These are phyloP conservation scores for Penicillium sp. DNA, from an alignment of 2,329 filamentous ascomycete genomes.

Conservation along the genomic window DNA sequence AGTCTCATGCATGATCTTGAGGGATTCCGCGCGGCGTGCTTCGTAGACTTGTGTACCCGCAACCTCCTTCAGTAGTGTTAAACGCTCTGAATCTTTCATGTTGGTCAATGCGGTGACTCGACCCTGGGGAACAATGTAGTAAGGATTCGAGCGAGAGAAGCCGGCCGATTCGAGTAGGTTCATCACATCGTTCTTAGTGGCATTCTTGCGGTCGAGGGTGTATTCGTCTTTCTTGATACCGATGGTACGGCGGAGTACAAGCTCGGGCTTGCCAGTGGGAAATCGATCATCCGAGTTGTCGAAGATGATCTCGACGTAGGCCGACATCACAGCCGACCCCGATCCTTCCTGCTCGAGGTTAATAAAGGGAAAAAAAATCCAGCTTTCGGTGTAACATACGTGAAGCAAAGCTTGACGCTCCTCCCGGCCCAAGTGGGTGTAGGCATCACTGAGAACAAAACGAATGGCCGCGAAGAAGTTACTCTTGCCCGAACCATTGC, in stretches of 20 bases:
- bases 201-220: conserved; percentile 92
- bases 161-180: conserved; percentile 93
- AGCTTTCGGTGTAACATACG: conserved; percentile 35
- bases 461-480: conserved; percentile 99
- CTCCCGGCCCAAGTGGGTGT: conserved; percentile 91
- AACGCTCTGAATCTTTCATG: conserved; percentile 91
- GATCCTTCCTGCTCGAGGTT: conserved; percentile 66
- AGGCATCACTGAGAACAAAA: conserved; percentile 96
- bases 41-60: conserved; percentile 97
- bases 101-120: conserved; percentile 94
- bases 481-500: conserved; percentile 98
- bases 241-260: conserved; percentile 87
- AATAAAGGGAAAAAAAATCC: not conserved
- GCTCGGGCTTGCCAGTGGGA: conserved; percentile 83
- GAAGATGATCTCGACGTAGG: conserved; percentile 99
- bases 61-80: conserved; percentile 93
- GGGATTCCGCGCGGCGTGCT: conserved; percentile 77
- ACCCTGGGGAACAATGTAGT: conserved; percentile 97
- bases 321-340: conserved; percentile 95
- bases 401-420: conserved; percentile 95
- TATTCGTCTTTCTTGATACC: conserved; percentile 98
- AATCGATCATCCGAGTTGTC: conserved; percentile 97
- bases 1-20: conserved; percentile 96
- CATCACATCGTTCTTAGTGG: conserved; percentile 89
- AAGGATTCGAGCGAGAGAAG: conserved; percentile 94